These are phyloP conservation scores for Phytophthora pistaciae DNA, from an alignment of 352 stramenopile species.

Conservation along the genomic window DNA sequence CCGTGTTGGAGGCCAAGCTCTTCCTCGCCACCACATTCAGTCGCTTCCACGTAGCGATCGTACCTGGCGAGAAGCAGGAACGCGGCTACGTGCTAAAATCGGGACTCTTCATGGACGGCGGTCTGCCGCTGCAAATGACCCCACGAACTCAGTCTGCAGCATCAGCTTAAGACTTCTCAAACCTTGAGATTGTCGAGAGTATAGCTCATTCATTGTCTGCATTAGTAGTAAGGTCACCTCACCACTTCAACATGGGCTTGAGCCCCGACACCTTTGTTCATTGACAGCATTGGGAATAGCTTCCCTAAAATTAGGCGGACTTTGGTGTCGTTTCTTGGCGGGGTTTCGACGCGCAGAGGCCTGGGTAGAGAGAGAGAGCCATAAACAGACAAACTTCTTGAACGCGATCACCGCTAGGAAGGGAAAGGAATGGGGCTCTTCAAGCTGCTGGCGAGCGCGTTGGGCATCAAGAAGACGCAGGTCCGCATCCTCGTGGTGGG, in stretches of 20 bases:
- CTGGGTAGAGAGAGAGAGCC: neutral
- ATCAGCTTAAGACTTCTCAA: neutral
- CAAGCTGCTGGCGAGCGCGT: slow-evolving; percentile 78
- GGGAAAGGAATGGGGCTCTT: slow-evolving; percentile 78
- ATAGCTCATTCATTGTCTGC: neutral
- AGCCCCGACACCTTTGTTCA: neutral
- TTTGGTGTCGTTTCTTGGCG: slow-evolving; percentile 27
- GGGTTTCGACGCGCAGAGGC: slow-evolving; percentile 7
- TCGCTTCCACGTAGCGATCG: slow-evolving; percentile 59
- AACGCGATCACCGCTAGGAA: neutral
- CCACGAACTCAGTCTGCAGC: slow-evolving; percentile 5
- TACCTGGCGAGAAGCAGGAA: slow-evolving; percentile 43
- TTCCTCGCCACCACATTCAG: slow-evolving; percentile 59
- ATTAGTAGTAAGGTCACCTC: too few species aligned
- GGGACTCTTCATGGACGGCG: slow-evolving; percentile 59
- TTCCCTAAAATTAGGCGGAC: slow-evolving; percentile 27
- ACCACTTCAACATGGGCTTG: neutral
- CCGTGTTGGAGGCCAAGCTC: slow-evolving; percentile 70
- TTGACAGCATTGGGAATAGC: neutral
- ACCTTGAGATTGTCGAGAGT: neutral
- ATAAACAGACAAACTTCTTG: slow-evolving; percentile 20
- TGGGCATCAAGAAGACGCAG: slow-evolving; percentile 86
- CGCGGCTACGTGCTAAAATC: slow-evolving; percentile 65
- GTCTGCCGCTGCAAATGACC: slow-evolving; percentile 55
- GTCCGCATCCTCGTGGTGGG: slow-evolving; percentile 91